Evolutionary conservation across 345 rosid species (phyloP).

Genomic region (Murraya koenigii): DNA sequence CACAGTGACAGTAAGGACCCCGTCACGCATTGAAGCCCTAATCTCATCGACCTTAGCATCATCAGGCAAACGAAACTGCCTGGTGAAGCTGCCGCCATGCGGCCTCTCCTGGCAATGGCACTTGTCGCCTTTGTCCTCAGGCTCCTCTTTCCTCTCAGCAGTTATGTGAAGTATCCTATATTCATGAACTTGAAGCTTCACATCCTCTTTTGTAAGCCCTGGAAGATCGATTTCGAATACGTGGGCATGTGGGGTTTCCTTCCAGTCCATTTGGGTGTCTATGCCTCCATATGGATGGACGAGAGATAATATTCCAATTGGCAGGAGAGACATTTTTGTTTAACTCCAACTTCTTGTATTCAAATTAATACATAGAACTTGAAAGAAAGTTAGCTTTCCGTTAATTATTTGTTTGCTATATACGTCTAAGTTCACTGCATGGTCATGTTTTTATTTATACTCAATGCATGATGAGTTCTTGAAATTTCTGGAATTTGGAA

Average conservation of each 20-base stretch:
- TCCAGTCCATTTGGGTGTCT: slow-evolving; percentile 37
- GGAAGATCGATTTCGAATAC: slow-evolving; percentile 37
- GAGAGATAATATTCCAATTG: not conserved
- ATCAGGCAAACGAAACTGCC: slow-evolving; percentile 36
- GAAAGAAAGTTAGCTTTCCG: too few relatives aligned
- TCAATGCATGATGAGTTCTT: not conserved
- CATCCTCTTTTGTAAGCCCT: slow-evolving; percentile 38
- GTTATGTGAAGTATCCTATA: slow-evolving; percentile 21
- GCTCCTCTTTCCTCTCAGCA: slow-evolving; percentile 25
- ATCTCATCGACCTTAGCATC: slow-evolving; percentile 37
- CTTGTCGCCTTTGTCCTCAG: slow-evolving; percentile 14
- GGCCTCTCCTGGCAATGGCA: slow-evolving; percentile 43
- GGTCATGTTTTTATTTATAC: too few relatives aligned
- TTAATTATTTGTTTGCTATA: too few relatives aligned
- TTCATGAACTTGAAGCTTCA: slow-evolving; percentile 32
- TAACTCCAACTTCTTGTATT: too few relatives aligned
- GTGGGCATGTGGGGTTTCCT: slow-evolving; percentile 38
- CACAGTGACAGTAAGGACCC: slow-evolving; percentile 30
- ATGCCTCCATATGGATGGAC: not conserved
- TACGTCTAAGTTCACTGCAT: too few relatives aligned
- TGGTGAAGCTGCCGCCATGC: slow-evolving; percentile 9
- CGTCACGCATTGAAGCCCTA: slow-evolving; percentile 36
- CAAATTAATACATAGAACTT: too few relatives aligned
- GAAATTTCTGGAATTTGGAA: slow-evolving; percentile 8
- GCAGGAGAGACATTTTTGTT: slow-evolving; percentile 15